Base-by-base conservation (phyloP, 208 protist species). In the Trypanosoma grayi region DNA sequence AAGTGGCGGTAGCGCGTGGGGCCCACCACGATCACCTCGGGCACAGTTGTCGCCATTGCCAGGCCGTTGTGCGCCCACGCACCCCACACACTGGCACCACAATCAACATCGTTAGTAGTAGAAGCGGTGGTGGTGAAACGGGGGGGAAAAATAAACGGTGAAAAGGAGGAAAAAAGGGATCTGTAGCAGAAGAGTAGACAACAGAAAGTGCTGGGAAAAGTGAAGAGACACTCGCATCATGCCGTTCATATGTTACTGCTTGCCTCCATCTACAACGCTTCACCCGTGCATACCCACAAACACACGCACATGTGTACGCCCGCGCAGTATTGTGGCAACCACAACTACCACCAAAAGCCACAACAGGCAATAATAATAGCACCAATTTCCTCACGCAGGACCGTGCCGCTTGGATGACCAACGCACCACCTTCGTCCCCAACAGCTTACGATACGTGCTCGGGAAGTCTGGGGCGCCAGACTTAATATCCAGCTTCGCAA, bases 361-460 rank as follows among this genome's bases (percentile, higher is more conserved):
- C 30, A 57, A 52, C 36, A 73, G 37, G 37, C 30, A 28, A 60
- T n/a, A 47, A 47, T 22, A 60, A 47, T 6, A 4, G 34, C 5
- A 60, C 14, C 7, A 13, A 16, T 3, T 4, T 10, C 9, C 14
- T 58, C 87, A 95, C 60, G 75, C 83, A n/a, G 90, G 90, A 6
- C 90, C 90, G 64, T 96, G 90, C 0, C 90, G 86, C 69, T 94
- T 94, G 44, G 85, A 93, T 13, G 83, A 60, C 90, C 90, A 96
- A 37, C 90, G 90, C 9, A 85, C 79, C 34, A 96, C 82, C 60
- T 92, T 81, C 30, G 81, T 90, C 22, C 87, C 87, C n/a, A 94
- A 73, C 50, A 92, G 70, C 66, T 82, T 82, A 18, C 87, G 83
- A 54, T 94, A 93, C 27, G 83, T 94, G 61, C 87, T 93, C 2